phyloP scores from a whole-genome alignment of 2,329 filamentous ascomycete species.

The Xylaria arbuscula region DNA sequence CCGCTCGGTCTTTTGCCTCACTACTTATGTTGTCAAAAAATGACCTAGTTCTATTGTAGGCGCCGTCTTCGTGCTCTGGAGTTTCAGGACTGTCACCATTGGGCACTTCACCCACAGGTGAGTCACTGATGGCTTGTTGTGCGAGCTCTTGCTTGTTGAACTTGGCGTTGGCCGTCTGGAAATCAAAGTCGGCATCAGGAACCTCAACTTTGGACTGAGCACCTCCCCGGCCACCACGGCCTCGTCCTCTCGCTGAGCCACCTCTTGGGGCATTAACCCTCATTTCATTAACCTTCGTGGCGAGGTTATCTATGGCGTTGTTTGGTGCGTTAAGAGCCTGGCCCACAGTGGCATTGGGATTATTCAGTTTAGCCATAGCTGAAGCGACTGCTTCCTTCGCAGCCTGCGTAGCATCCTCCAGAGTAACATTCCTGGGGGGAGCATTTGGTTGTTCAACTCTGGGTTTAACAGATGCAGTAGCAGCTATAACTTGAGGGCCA shows the following conservation, averaged over 20 bases:
- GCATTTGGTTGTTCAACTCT: conserved; percentile 53
- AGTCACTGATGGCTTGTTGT: conserved; percentile 88
- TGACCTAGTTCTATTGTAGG: conserved; percentile 88
- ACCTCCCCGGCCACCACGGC: conserved; percentile 58
- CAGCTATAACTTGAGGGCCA: conserved; percentile 47
- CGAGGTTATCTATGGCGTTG: conserved; percentile 74
- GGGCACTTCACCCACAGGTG: conserved; percentile 68
- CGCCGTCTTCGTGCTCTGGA: conserved; percentile 52
- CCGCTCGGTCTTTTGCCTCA: conserved; percentile 88
- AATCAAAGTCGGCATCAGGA: conserved; percentile 91
- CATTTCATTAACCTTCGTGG: conserved; percentile 82
- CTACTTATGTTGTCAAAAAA: conserved; percentile 99
- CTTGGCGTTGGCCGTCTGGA: conserved; percentile 85
- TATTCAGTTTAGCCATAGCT: conserved; percentile 78
- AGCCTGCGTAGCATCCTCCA: conserved; percentile 77
- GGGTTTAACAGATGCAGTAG: conserved; percentile 51
- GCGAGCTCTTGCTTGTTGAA: conserved; percentile 88
- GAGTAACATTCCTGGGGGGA: conserved; percentile 54
- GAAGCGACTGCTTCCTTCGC: conserved; percentile 82
- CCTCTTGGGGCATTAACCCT: conserved; percentile 68
- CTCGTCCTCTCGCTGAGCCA: conserved; percentile 59
- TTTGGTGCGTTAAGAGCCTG: conserved; percentile 49
- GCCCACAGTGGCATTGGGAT: conserved; percentile 45
- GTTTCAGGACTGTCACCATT: conserved; percentile 54
- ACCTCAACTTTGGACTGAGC: conserved; percentile 80